Evolutionary conservation across 2,329 filamentous ascomycete genomes (phyloP), one percentile per base, ranked within the genome.

Genomic region (Hypomyces perniciosus): DNA sequence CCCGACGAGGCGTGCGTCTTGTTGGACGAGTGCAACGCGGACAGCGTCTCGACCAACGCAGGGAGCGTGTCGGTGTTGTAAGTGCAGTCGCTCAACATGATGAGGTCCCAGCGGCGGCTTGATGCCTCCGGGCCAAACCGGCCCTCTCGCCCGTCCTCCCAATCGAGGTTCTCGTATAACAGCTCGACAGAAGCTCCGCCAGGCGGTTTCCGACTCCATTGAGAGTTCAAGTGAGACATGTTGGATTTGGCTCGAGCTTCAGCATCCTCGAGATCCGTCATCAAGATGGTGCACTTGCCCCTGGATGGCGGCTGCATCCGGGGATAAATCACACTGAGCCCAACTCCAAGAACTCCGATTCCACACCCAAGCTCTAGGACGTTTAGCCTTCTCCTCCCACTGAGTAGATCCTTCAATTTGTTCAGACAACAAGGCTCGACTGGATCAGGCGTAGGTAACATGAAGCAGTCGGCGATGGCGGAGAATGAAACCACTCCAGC

Each of bases 41-140:
- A 73, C 34, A 82, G 64, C 1, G 79, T 81, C 46, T 71, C 71
- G 4, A 81, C 74, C 26, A 83, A 68, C 2, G 76, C 71, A 1
- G 76, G 73, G 28, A 83, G 65, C 55, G 73, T 75, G 60, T 82
- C 79, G 48, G 73, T 74, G 54, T 83, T 83, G 68, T 83, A 83
- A 0, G 79, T 82, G 70, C 80, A 81, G 62, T 83, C 80, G 60
- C 78, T 81, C 26, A 83, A 66, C 47, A 80, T 68, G 43, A 81
- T 59, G 5, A 81, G 63, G 52, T 81, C 74, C 78, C 78, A 83
- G 2, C 62, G 53, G 2, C 62, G 65, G 1, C 68, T 64, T n/a
- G 57, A 54, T 1, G 68, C 69, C 27, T 69, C 60, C 0, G 66
- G 57, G 0, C 75, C 75, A 54, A 81, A 77, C 0, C 45, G 50